Conservation (phyloP, 176 grass and related monocot genomes). For the Neostapfia colusana region DNA sequence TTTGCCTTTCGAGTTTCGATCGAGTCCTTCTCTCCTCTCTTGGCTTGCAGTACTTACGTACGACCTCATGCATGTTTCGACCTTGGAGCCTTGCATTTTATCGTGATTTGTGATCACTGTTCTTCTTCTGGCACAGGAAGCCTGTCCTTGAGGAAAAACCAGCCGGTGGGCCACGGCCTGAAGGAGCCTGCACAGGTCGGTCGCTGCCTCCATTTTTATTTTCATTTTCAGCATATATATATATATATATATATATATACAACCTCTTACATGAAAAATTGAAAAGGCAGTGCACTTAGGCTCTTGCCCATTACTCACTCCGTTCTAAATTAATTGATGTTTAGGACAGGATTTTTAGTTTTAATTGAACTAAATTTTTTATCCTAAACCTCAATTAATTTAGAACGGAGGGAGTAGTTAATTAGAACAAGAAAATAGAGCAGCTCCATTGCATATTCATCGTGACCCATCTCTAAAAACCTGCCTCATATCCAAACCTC, state of each 20-base stretch:
- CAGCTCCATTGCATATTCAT: neutral
- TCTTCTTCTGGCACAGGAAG: slow-evolving; percentile 41
- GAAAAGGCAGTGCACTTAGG: neutral
- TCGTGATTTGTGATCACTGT: too few relatives aligned
- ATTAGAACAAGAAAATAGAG: neutral
- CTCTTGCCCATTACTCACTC: too few relatives aligned
- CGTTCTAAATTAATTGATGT: too few relatives aligned
- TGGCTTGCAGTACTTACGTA: neutral
- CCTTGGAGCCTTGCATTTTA: neutral
- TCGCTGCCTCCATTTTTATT: slow-evolving; percentile 13
- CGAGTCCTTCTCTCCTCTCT: neutral
- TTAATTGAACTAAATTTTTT: too few relatives aligned
- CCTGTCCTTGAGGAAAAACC: slow-evolving; percentile 45
- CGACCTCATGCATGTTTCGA: too few relatives aligned
- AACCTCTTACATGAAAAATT: neutral
- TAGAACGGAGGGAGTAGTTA: too few relatives aligned
- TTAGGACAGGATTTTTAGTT: too few relatives aligned
- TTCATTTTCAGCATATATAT: too few relatives aligned
- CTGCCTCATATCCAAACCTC: neutral
- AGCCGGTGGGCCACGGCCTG: neutral
- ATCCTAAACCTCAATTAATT: too few relatives aligned
- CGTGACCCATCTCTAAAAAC: neutral
- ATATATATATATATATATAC: too few relatives aligned
- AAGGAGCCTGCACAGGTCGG: slow-evolving; percentile 33
- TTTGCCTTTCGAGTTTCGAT: neutral